phyloP scores from a whole-genome alignment of 176 grass and related monocot species.

The Aegilops tauschii region DNA sequence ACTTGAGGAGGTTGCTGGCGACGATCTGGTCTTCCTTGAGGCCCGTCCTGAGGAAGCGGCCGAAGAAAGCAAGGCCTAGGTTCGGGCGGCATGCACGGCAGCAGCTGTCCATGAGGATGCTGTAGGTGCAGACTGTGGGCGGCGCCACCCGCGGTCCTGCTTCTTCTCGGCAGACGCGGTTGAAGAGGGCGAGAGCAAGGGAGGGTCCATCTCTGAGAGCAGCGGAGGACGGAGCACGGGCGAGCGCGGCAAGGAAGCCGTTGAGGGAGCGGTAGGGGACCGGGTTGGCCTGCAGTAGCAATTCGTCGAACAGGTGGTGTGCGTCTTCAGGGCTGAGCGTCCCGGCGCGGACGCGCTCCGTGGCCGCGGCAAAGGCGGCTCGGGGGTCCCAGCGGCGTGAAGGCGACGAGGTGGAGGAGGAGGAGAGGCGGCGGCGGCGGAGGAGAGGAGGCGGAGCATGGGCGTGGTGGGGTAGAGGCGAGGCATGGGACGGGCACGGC shows the following conservation, averaged over 20 bases:
- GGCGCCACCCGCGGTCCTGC: not conserved
- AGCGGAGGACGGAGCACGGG: not conserved
- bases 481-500: no score
- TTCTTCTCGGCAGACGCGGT: not conserved
- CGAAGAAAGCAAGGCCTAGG: not conserved
- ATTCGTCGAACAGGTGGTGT: no score
- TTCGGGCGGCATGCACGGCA: not conserved
- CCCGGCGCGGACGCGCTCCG: no score
- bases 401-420: no score
- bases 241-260: not conserved
- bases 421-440: no score
- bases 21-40: not conserved
- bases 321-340: no score
- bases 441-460: not conserved
- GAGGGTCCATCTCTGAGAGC: not conserved
- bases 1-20: not conserved
- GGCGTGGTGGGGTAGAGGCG: no score
- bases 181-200: not conserved
- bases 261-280: not conserved
- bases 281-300: not conserved
- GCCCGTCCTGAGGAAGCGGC: not conserved
- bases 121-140: not conserved
- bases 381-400: no score
- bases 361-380: no score
- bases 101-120: not conserved